Evolutionary conservation across 768 basidiomycete species (phyloP).

Genomic region (Termitomyces bulborhizus): DNA sequence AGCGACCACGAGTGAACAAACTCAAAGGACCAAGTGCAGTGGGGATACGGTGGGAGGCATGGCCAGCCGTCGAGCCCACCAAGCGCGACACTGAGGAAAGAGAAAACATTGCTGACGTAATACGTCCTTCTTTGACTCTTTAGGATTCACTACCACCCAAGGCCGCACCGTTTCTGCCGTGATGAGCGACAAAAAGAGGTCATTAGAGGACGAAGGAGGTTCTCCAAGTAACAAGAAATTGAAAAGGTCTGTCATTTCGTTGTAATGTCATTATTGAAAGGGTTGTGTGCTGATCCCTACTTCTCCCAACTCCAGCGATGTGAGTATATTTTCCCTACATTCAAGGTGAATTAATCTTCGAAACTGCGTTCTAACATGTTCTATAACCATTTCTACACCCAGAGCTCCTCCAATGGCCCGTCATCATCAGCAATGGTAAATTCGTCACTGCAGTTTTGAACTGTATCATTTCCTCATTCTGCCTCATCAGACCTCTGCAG

Average conservation of each 20-base stretch:
- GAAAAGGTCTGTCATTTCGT: constrained; percentile 49
- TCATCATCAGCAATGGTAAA: constrained; percentile 37
- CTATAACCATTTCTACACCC: constrained; percentile 59
- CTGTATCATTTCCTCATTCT: background rate
- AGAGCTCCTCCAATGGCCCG: constrained; percentile 48
- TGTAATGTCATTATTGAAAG: constrained; percentile 4
- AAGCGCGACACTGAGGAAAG: constrained; percentile 31
- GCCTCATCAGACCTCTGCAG: constrained; percentile 26
- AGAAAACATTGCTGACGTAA: constrained; percentile 35
- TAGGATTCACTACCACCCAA: background rate
- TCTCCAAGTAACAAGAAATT: constrained; percentile 46
- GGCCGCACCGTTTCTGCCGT: background rate
- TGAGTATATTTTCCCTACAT: constrained; percentile 47
- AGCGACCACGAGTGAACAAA: constrained; percentile 39
- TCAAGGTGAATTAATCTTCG: constrained; percentile 68
- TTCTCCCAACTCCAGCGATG: constrained; percentile 45
- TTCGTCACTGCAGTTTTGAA: constrained; percentile 5
- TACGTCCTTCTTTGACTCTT: background rate
- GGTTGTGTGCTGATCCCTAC: constrained; percentile 10
- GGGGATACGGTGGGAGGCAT: constrained; percentile 16
- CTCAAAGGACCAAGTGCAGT: constrained; percentile 26
- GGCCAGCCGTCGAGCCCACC: constrained; percentile 15
- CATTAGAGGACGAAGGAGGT: constrained; percentile 50
- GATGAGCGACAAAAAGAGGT: constrained; percentile 68
- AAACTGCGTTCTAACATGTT: constrained; percentile 49